Evolutionary conservation across 2,329 filamentous ascomycete species (phyloP).

Genomic region (Calonectria crousiana): DNA sequence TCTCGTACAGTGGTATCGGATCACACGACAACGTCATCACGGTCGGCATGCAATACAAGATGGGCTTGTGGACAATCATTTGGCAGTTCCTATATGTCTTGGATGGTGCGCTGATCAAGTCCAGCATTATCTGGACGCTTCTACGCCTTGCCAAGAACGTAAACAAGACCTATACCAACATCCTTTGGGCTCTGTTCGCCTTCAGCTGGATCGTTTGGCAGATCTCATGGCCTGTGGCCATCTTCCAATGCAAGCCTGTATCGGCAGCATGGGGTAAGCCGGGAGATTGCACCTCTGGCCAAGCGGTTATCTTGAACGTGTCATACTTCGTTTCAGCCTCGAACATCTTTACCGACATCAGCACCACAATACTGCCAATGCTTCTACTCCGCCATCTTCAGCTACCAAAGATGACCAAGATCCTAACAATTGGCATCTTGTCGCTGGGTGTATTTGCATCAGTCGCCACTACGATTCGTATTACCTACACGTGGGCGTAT

Average conservation of each 20-base stretch:
- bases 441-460: slow-evolving; percentile 32
- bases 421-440: slow-evolving; percentile 29
- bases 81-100: slow-evolving; percentile 35
- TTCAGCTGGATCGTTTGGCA: slow-evolving; percentile 35
- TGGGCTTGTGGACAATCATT: slow-evolving; percentile 32
- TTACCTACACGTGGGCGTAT: slow-evolving; percentile 35
- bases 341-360: slow-evolving; percentile 34
- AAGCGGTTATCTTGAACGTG: slow-evolving; percentile 28
- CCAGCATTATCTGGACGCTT: slow-evolving; percentile 33
- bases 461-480: slow-evolving; percentile 34
- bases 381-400: slow-evolving; percentile 31
- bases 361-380: slow-evolving; percentile 25
- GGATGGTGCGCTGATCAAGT: slow-evolving; percentile 32
- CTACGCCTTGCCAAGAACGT: slow-evolving; percentile 32
- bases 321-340: slow-evolving; percentile 32
- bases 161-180: slow-evolving; percentile 11
- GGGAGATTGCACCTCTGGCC: slow-evolving; percentile 30
- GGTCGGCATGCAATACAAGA: slow-evolving; percentile 34
- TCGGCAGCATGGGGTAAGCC: slow-evolving; percentile 32
- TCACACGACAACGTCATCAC: slow-evolving; percentile 30
- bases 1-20: slow-evolving; percentile 26
- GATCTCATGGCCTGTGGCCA: slow-evolving; percentile 34
- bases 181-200: slow-evolving; percentile 23
- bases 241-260: slow-evolving; percentile 39
- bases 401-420: slow-evolving; percentile 27